Evolutionary conservation across 2,329 filamentous ascomycete genomes (phyloP).

Genomic region (Nannizziopsis arthrosporioides): DNA sequence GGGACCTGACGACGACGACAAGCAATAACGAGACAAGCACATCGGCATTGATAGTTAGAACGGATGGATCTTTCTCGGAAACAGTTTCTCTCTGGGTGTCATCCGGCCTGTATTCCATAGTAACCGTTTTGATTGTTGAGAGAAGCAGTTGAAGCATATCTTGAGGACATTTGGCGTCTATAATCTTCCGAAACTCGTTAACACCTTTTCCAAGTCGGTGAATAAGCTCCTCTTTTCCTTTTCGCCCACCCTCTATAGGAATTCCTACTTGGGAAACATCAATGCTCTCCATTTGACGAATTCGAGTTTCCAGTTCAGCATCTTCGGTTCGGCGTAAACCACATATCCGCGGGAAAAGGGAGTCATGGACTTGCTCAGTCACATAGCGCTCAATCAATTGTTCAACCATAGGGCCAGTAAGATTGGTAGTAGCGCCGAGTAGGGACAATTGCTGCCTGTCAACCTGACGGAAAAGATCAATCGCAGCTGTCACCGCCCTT

Average conservation of each 20-base stretch:
- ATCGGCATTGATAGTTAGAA: conserved; percentile 69
- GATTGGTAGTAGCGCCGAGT: conserved; percentile 79
- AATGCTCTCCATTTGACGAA: conserved; percentile 83
- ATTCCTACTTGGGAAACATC: conserved; percentile 94
- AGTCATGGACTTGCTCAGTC: conserved; percentile 79
- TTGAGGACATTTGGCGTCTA: conserved; percentile 63
- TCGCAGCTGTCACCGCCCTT: conserved; percentile 81
- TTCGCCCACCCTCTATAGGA: conserved; percentile 62
- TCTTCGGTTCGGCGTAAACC: conserved; percentile 71
- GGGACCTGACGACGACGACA: conserved; percentile 82
- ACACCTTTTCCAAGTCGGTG: conserved; percentile 65
- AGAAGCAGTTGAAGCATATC: conserved; percentile 78
- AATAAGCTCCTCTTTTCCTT: conserved; percentile 70
- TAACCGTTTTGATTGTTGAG: conserved; percentile 71
- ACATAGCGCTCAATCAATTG: conserved; percentile 91
- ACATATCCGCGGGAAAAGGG: conserved; percentile 69
- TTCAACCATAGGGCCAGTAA: conserved; percentile 86
- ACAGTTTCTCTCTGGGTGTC: conserved; percentile 26
- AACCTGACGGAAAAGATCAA: conserved; percentile 89
- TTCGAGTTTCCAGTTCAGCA: conserved; percentile 74
- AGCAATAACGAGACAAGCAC: conserved; percentile 83
- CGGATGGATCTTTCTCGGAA: conserved; percentile 41
- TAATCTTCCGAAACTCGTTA: conserved; percentile 80
- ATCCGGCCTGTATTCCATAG: conserved; percentile 44
- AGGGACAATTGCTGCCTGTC: conserved; percentile 92